Percentiles rank a stretch among this genome's conserved stretches.
These are phyloP conservation scores for Mediolabrus comicus DNA, from an alignment of 108 stramenopile genomes.

Conservation along the genomic window DNA sequence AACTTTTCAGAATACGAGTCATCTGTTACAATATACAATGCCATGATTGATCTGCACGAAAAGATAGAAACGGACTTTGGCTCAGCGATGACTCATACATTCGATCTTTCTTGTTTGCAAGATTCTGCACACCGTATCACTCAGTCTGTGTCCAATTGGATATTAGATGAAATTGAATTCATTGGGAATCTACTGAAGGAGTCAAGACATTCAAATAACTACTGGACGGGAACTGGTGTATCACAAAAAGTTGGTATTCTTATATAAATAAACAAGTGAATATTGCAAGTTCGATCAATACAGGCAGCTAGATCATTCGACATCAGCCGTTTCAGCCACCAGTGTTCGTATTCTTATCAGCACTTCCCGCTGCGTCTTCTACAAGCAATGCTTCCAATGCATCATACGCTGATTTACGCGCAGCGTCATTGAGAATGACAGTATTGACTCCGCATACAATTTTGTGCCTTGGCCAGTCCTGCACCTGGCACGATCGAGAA, in stretches of 20 bases:
- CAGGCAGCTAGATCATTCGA: too few species aligned
- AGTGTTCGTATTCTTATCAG: too few species aligned
- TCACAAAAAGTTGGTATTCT: background rate
- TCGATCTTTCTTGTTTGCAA: conserved; percentile 31
- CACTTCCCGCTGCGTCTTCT: too few species aligned
- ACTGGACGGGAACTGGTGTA: background rate
- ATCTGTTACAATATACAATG: conserved; percentile 54
- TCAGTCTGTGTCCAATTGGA: conserved; percentile 42
- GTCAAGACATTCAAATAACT: background rate
- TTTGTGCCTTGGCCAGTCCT: background rate
- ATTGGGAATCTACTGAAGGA: conserved; percentile 11
- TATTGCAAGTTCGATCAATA: too few species aligned
- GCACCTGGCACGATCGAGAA: background rate
- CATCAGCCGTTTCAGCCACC: too few species aligned
- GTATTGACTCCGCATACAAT: background rate
- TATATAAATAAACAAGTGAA: background rate
- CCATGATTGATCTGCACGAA: conserved; percentile 50
- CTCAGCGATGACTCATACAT: conserved; percentile 29
- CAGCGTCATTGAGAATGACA: too few species aligned
- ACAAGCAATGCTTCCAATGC: too few species aligned
- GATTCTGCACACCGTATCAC: conserved; percentile 38
- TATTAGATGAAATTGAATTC: conserved; percentile 32
- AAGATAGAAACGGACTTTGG: conserved; percentile 23
- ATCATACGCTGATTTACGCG: too few species aligned
- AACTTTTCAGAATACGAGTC: conserved; percentile 28